Percentiles rank a stretch among this genome's conserved stretches.
Conservation (phyloP, 306 rosid genomes). For the Castanea mollissima region DNA sequence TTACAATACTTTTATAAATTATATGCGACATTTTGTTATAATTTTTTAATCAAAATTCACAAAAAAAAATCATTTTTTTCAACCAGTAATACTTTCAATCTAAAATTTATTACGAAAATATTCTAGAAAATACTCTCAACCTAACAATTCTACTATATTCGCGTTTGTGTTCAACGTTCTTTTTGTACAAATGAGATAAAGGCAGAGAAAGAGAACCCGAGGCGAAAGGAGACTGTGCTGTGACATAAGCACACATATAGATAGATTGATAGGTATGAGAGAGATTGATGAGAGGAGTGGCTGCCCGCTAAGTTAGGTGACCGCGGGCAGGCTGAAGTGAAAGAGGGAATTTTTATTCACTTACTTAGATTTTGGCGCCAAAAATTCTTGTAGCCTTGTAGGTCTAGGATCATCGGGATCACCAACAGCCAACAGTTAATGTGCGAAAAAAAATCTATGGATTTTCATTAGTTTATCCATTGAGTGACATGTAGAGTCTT, state of each 20-base stretch:
- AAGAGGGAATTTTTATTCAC: too few species aligned
- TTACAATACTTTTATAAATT: too few species aligned
- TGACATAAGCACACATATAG: slow-evolving; percentile 24
- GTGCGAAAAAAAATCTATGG: too few species aligned
- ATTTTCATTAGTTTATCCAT: too few species aligned
- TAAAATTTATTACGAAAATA: too few species aligned
- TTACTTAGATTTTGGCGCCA: slow-evolving; percentile 52
- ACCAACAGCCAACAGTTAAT: slow-evolving; percentile 14
- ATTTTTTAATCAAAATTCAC: too few species aligned
- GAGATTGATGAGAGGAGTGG: not conserved
- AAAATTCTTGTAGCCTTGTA: slow-evolving; percentile 18
- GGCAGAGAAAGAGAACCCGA: slow-evolving; percentile 31
- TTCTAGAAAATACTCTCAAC: accelerated
- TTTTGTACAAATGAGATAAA: slow-evolving; percentile 16
- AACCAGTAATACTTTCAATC: accelerated
- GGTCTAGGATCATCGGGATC: slow-evolving; percentile 31
- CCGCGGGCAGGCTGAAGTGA: slow-evolving; percentile 26
- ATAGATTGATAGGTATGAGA: too few species aligned
- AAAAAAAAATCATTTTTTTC: too few species aligned
- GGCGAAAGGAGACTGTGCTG: slow-evolving; percentile 25
- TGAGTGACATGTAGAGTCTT: too few species aligned
- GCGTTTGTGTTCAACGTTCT: not conserved
- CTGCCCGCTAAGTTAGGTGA: slow-evolving; percentile 44
- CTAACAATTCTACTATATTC: too few species aligned
- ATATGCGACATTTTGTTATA: accelerated